Evolutionary conservation across 306 rosid species (phyloP).

Genomic region (Vigna radiata): DNA sequence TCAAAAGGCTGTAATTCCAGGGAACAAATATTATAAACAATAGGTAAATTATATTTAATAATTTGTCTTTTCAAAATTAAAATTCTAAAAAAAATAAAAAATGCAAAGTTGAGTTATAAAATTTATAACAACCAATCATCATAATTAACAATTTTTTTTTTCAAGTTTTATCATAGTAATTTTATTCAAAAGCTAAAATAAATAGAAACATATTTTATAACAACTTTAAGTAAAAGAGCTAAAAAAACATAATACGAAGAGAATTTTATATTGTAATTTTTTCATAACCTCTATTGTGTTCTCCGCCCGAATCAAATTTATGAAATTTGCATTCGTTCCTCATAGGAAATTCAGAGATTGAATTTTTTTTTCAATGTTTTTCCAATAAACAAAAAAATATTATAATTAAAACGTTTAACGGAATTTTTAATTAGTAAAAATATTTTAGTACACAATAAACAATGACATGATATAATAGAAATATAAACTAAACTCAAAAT

Average conservation of each 20-base stretch:
- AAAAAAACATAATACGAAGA: too few species aligned
- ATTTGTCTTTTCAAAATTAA: not conserved
- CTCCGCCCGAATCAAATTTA: not conserved
- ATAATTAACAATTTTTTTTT: too few species aligned
- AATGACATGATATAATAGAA: too few species aligned
- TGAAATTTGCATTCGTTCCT: not conserved
- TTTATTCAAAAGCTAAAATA: not conserved
- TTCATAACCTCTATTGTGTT: not conserved
- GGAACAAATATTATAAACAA: not conserved
- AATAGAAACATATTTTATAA: too few species aligned
- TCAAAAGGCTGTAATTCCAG: not conserved
- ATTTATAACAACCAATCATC: not conserved
- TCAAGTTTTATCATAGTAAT: too few species aligned
- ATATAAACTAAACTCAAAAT: too few species aligned
- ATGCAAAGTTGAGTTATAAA: not conserved
- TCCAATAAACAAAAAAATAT: too few species aligned
- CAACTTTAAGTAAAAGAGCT: not conserved
- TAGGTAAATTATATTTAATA: not conserved
- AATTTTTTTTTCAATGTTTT: too few species aligned
- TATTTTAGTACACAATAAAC: too few species aligned
- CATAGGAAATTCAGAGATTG: not conserved
- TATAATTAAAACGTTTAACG: too few species aligned
- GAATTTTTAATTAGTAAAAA: too few species aligned
- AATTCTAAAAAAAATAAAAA: not conserved
- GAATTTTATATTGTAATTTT: too few species aligned